Base-by-base conservation (phyloP, 768 basidiomycete species). In the Leucocoprinus sp. region DNA sequence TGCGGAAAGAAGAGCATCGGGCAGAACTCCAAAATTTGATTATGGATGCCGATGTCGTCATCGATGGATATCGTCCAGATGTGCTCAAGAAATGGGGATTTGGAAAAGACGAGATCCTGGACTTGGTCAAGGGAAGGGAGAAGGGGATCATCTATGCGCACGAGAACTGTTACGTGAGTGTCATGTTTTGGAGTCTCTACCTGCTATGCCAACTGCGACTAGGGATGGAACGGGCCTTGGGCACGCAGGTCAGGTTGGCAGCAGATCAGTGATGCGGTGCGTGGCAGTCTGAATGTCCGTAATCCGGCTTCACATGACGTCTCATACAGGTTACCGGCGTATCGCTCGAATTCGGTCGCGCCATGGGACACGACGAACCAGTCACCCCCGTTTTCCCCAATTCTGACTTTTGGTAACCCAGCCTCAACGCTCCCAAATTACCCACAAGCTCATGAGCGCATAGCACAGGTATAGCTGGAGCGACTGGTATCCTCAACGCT, bases 1-100 rank as follows among this genome's bases (percentile, higher is more conserved):
- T 63, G 26, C 56, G 44, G 19, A 56, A 55, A 19, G 45, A 48
- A 15, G 51, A 50, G 27, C 59, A 59, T 31, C 35, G 50, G 22
- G 41, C 37, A 9, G 43, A 17, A 27, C 42, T 60, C 33, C 39
- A 38, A 14, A 43, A 37, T 8, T 44, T 61, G 19, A 55, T 60
- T 33, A 43, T 50, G 35, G 60, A 60, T 26, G 49, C 48, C 11
- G 59, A 63, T 44, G 56, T 63, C 1, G 55, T 63, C 3, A 47
- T 63, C 17, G 56, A 61, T 46, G 61, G 61, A 22, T 61, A 63
- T 41, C 54, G 61, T 1, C 61, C 61, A 23, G 52, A 54, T 15
- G 56, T 55, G 7, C 52, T 63, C 52, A 47, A 54, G 45, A 57
- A 58, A 27, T 58, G 54, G 42, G 61, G 61, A 17, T 63, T 63